Evolutionary conservation across 495 filamentous ascomycete genomes (phyloP).

Genomic region (Xanthoparmelia taractica): DNA sequence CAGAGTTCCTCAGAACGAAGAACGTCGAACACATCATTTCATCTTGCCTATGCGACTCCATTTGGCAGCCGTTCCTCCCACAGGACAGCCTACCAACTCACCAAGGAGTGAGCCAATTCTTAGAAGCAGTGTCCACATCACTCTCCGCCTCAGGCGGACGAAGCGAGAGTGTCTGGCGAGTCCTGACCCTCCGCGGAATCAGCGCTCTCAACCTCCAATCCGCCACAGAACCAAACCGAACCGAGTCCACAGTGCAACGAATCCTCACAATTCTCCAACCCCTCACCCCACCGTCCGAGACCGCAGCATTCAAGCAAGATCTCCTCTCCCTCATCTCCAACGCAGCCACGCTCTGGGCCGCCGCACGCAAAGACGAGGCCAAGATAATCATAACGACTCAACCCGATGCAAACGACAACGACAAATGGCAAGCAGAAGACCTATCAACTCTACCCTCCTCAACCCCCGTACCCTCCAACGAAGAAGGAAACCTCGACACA

Average conservation of each 20-base stretch:
- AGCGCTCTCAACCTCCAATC: background rate
- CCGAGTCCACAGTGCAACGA: constrained; percentile 10
- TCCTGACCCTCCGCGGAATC: constrained; percentile 20
- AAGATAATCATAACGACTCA: constrained; percentile 10
- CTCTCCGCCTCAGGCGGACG: constrained; percentile 13
- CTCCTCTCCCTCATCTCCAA: constrained; percentile 12
- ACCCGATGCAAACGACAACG: no score
- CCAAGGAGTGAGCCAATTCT: constrained; percentile 12
- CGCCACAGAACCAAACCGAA: constrained; percentile 7
- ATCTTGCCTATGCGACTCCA: constrained; percentile 14
- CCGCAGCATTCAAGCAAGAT: constrained; percentile 8
- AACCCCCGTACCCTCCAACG: no score
- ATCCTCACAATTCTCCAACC: constrained; percentile 12
- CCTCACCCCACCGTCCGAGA: constrained; percentile 11
- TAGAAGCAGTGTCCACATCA: constrained; percentile 16
- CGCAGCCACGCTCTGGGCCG: constrained; percentile 13
- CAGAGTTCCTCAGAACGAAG: constrained; percentile 15
- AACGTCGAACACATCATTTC: constrained; percentile 17
- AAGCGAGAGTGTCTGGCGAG: constrained; percentile 21
- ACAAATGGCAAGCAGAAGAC: constrained; percentile 17
- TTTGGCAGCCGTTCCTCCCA: constrained; percentile 19
- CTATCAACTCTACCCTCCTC: background rate
- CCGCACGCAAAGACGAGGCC: constrained; percentile 19
- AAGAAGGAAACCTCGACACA: no score
- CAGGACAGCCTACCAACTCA: constrained; percentile 6